Base-by-base conservation (phyloP, 2,329 filamentous ascomycete species). In the Fusarium albosuccineum region DNA sequence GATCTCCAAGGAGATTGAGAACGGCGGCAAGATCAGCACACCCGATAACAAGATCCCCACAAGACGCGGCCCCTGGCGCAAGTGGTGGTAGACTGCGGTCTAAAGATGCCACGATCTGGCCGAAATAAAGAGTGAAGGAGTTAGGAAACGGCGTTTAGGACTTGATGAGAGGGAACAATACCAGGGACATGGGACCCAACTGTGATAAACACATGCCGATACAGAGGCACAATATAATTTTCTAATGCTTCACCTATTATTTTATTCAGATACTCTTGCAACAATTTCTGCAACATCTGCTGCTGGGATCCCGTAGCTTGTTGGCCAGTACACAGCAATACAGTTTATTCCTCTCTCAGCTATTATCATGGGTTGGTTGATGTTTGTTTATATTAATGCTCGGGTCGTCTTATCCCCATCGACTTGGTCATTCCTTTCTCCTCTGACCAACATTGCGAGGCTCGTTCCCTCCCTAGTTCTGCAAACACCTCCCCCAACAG, bases 361-460 rank as follows among this genome's bases (percentile, higher is more conserved):
- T 37, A n/a, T 14, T 6, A 34, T 11, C 6, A 9, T 11, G 30
- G 30, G 30, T 33, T 11, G 22, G 22, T 22, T 22, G 22, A 22
- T 22, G 4, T 22, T 22, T 22, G 22, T 22, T 22, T 22, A 22
- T 22, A 22, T 22, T 22, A 22, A 14, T 13, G 9, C 14, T 34
- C 14, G 9, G 10, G 44, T 57, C 3, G 49, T 52, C 11, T 10
- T 26, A 4, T 62, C 61, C 6, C 33, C 40, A 1, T 33, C 30
- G 27, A 27, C 5, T 5, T 37, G 27, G 10, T 45, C 16, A 6
- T 27, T 58, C 50, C 48, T 74, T 60, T 76, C 72, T 1, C 74
- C 85, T 70, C 82, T 86, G 13, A 90, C 83, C 2, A 90, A 74
- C 7, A 89, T 76, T 0, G 86, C 87, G 30, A 89, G 82, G 14